Percentiles rank a stretch among this genome's conserved stretches.
These are phyloP conservation scores for Penicillium sp. DNA, from an alignment of 2,329 filamentous ascomycete genomes.

Conservation along the genomic window DNA sequence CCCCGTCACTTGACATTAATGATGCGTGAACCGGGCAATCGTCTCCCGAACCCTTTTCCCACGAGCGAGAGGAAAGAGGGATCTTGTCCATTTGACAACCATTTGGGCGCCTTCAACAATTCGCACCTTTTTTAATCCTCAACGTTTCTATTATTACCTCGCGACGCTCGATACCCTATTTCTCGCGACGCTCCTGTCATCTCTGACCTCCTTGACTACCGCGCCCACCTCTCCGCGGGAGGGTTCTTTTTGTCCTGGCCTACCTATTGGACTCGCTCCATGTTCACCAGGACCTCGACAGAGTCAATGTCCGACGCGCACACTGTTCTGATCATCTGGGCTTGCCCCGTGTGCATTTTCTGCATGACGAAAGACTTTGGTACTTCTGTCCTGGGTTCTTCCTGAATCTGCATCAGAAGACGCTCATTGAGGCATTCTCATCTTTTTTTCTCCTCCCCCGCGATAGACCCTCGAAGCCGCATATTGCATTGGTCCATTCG, in stretches of 20 bases:
- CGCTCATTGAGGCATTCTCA: conserved; percentile 4
- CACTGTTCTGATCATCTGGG: no score
- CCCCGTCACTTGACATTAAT: conserved; percentile 3
- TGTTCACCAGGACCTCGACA: no score
- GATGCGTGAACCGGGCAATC: background rate
- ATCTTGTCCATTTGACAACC: background rate
- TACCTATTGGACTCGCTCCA: background rate
- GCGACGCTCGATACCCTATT: conserved; percentile 10
- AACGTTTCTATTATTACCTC: background rate
- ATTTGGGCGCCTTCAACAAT: background rate
- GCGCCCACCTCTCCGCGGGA: background rate
- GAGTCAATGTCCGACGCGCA: no score
- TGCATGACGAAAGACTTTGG: no score
- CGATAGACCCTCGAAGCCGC: background rate
- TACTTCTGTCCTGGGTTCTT: no score
- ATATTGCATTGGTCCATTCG: conserved; percentile 10
- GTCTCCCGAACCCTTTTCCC: background rate
- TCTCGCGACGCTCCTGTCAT: conserved; percentile 3
- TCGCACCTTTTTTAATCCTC: background rate
- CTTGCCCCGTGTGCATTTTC: no score
- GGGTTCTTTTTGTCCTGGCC: conserved; percentile 3
- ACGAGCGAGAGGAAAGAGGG: background rate
- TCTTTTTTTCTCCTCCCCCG: background rate
- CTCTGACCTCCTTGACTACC: background rate
- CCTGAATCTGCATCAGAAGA: background rate